Evolutionary conservation across 2,329 filamentous ascomycete genomes (phyloP).

Genomic region (Penicillium sp.): DNA sequence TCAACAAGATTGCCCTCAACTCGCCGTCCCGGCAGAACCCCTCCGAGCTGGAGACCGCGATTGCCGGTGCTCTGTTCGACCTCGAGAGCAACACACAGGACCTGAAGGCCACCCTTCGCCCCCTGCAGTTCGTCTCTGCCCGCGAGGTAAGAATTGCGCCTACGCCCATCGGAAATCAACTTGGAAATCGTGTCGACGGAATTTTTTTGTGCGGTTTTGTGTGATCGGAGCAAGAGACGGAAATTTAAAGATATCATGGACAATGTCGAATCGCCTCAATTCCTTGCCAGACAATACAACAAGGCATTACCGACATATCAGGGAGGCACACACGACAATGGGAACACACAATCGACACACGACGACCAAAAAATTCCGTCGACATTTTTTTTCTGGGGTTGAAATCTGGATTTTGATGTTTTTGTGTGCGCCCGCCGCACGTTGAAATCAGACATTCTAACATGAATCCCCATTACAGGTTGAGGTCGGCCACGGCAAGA

Average conservation of each 20-base stretch:
- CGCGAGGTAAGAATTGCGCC: slow-evolving; percentile 79
- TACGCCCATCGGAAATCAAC: slow-evolving; percentile 13
- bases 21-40: slow-evolving; percentile 94
- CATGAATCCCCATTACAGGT: slow-evolving; percentile 63
- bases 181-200: slow-evolving; percentile 17
- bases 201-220: slow-evolving; percentile 10
- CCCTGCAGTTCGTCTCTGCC: slow-evolving; percentile 98
- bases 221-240: slow-evolving; percentile 13
- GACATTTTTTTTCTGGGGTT: neutral
- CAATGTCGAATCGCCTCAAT: slow-evolving; percentile 2
- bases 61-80: slow-evolving; percentile 96
- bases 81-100: slow-evolving; percentile 99
- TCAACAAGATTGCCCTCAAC: slow-evolving; percentile 99
- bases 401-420: slow-evolving; percentile 5
- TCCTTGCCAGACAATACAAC: neutral
- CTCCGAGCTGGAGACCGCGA: slow-evolving; percentile 95
- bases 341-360: neutral
- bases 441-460: slow-evolving; percentile 25
- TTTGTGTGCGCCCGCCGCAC: slow-evolving; percentile 15
- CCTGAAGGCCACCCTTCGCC: slow-evolving; percentile 92
- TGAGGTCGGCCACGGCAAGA: slow-evolving; percentile 99
- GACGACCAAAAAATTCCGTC: slow-evolving; percentile 1
- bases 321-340: neutral
- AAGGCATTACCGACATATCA: neutral
- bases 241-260: slow-evolving; percentile 15